A percentile compares a stretch with the other conserved stretches of the same genome.
Evolutionary conservation across 129 eudicot species (phyloP).

Genomic region (Deinandra increscens): DNA sequence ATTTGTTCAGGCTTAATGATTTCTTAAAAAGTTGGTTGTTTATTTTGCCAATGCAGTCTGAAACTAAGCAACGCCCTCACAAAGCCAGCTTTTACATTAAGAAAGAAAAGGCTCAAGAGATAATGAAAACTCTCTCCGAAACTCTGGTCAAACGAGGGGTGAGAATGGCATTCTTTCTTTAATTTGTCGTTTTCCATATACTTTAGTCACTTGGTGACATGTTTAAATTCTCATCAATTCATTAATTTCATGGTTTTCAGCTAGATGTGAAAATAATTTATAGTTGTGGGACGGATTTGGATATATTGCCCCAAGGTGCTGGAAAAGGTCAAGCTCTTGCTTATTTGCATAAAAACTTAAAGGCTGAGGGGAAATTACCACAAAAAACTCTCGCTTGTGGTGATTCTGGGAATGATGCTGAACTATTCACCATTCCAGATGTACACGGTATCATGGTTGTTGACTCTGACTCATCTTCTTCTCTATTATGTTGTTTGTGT

Average conservation of each 20-base stretch:
- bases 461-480: slow-evolving; percentile 12
- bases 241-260: slow-evolving; percentile 38
- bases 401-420: slow-evolving; percentile 98
- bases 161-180: slow-evolving; percentile 18
- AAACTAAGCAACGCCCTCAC: slow-evolving; percentile 88
- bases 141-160: slow-evolving; percentile 73
- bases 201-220: not conserved
- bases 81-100: slow-evolving; percentile 81
- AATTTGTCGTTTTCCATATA: not conserved
- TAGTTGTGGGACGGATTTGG: slow-evolving; percentile 91
- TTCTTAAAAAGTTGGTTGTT: not conserved
- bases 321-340: slow-evolving; percentile 99
- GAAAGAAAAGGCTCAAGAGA: slow-evolving; percentile 81
- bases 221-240: not conserved
- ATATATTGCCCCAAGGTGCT: slow-evolving; percentile 93
- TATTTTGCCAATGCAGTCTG: slow-evolving; percentile 53
- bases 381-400: slow-evolving; percentile 91
- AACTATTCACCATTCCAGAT: slow-evolving; percentile 89
- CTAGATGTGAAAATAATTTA: slow-evolving; percentile 91
- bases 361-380: slow-evolving; percentile 57
- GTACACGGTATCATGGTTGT: slow-evolving; percentile 95
- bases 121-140: slow-evolving; percentile 60
- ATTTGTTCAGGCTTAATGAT: not conserved
- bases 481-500: not conserved
- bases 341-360: slow-evolving; percentile 69